Conservation (phyloP, 768 basidiomycete species). For the Amanita pallidorosea region DNA sequence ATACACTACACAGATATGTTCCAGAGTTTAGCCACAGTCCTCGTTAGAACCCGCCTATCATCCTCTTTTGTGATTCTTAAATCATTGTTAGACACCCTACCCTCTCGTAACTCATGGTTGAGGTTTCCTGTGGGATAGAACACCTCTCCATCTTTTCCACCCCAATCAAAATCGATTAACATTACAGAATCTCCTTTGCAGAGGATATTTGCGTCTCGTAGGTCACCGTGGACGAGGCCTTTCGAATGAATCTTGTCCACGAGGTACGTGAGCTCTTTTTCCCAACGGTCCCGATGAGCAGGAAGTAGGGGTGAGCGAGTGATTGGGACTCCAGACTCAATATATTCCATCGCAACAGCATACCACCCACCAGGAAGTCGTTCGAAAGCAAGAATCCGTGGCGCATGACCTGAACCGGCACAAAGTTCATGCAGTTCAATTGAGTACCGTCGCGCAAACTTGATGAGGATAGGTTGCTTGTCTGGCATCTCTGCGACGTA, state of each 20-base stretch:
- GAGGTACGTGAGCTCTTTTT: no score
- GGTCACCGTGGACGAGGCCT: constrained; percentile 11
- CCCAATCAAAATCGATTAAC: constrained; percentile 16
- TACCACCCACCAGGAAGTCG: constrained; percentile 16
- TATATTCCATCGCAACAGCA: constrained; percentile 8
- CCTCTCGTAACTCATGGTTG: constrained; percentile 6
- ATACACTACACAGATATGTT: no score
- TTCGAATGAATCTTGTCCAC: constrained; percentile 8
- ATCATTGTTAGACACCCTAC: constrained; percentile 2
- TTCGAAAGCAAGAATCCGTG: constrained; percentile 12
- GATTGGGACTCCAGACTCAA: constrained; percentile 1
- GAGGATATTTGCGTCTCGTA: constrained; percentile 12
- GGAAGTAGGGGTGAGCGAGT: not conserved
- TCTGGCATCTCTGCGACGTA: not conserved
- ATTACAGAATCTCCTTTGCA: not conserved
- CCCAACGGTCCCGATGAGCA: no score
- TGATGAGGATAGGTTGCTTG: constrained; percentile 9
- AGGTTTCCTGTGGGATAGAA: constrained; percentile 11
- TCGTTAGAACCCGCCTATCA: not conserved
- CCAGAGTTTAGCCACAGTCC: no score
- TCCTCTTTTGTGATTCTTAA: constrained; percentile 2
- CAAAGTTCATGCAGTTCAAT: constrained; percentile 11
- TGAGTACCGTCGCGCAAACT: constrained; percentile 10
- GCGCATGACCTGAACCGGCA: constrained; percentile 10
- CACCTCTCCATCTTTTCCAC: constrained; percentile 10